phyloP scores from a whole-genome alignment of 2,329 filamentous ascomycete genomes.

The Curvularia spicifera region DNA sequence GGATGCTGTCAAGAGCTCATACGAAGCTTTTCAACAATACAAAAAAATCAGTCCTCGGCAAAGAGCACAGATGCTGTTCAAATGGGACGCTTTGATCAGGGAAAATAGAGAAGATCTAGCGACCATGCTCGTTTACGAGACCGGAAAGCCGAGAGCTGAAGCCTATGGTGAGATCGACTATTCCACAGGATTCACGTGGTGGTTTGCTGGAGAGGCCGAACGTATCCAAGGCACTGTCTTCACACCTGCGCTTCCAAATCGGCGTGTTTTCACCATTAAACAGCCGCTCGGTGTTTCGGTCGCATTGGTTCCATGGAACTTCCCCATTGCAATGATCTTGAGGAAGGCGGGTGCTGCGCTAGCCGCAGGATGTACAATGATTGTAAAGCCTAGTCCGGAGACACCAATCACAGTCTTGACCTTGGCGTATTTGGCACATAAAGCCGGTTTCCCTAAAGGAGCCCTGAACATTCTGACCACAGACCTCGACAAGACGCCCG shows the following conservation, averaged over 20 bases:
- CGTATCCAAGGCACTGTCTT: conserved; percentile 68
- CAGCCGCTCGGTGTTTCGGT: conserved; percentile 73
- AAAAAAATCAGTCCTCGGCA: conserved; percentile 65
- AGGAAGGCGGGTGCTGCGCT: conserved; percentile 72
- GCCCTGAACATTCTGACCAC: conserved; percentile 68
- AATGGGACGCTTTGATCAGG: conserved; percentile 70
- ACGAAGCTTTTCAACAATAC: conserved; percentile 67
- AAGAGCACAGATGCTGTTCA: conserved; percentile 67
- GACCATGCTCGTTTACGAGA: conserved; percentile 66
- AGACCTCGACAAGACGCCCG: conserved; percentile 61
- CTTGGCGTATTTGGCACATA: conserved; percentile 48
- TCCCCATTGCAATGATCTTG: conserved; percentile 71
- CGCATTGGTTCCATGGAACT: conserved; percentile 76
- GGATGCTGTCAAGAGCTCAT: conserved; percentile 63
- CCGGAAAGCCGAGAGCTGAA: conserved; percentile 61
- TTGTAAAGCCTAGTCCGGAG: conserved; percentile 57
- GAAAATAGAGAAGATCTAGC: conserved; percentile 68
- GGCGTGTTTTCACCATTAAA: conserved; percentile 74
- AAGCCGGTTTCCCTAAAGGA: conserved; percentile 60
- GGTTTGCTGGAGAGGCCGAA: conserved; percentile 66
- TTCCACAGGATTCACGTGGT: conserved; percentile 62
- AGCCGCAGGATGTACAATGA: conserved; percentile 76
- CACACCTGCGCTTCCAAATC: conserved; percentile 64
- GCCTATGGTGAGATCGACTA: conserved; percentile 62
- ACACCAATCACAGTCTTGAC: conserved; percentile 51